Conservation (phyloP, 2,329 filamentous ascomycete genomes). For the Helminthosporium solani region DNA sequence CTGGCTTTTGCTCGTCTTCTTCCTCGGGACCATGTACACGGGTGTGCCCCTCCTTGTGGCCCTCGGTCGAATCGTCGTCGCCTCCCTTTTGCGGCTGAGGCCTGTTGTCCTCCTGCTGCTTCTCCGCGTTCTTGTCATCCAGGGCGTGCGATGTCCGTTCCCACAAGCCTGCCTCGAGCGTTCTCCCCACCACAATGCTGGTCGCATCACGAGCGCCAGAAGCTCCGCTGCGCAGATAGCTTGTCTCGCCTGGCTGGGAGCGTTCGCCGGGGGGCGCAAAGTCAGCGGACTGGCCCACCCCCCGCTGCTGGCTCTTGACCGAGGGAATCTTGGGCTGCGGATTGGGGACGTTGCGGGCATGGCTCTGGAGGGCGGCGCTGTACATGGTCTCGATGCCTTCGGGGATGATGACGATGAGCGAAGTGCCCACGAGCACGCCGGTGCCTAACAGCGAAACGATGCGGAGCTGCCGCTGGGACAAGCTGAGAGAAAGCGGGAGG, state of each 20-base stretch:
- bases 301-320: slow-evolving; percentile 28
- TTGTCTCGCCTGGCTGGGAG: slow-evolving; percentile 17
- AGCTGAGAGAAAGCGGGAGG: slow-evolving; percentile 81
- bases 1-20: slow-evolving; percentile 36
- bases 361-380: slow-evolving; percentile 46
- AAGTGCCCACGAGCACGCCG: slow-evolving; percentile 90
- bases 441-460: slow-evolving; percentile 90
- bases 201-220: slow-evolving; percentile 21
- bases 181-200: slow-evolving; percentile 22
- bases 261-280: slow-evolving; percentile 21
- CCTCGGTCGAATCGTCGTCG: slow-evolving; percentile 42
- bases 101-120: slow-evolving; percentile 23
- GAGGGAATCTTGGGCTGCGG: slow-evolving; percentile 29
- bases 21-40: slow-evolving; percentile 37
- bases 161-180: slow-evolving; percentile 19
- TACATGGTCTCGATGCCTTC: slow-evolving; percentile 93
- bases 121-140: slow-evolving; percentile 26
- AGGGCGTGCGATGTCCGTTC: slow-evolving; percentile 18
- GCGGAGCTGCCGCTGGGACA: slow-evolving; percentile 83
- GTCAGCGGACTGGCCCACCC: slow-evolving; percentile 22
- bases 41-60: slow-evolving; percentile 40
- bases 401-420: slow-evolving; percentile 94
- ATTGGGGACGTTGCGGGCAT: slow-evolving; percentile 23
- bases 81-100: slow-evolving; percentile 36
- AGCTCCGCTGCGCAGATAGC: slow-evolving; percentile 16